phyloP scores from a whole-genome alignment of 441 rosid genomes.

The Omphalea diandra region DNA sequence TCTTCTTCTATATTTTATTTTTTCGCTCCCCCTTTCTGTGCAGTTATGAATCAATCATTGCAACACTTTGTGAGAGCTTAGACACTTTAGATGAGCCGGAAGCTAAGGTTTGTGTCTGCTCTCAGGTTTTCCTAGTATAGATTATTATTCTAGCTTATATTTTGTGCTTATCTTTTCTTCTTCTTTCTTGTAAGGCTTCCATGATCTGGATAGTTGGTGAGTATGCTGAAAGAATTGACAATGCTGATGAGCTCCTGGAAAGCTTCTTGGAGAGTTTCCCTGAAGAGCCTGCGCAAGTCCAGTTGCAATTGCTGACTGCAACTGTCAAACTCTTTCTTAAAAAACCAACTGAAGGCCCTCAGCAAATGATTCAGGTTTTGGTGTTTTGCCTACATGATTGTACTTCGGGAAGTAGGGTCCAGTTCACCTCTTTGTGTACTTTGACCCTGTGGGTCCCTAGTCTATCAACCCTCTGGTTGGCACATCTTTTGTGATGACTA shows the following conservation, averaged over 20 bases:
- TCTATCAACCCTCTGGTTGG: not conserved
- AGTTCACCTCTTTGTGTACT: conserved; percentile 12
- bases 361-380: conserved; percentile 96
- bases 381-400: conserved; percentile 10
- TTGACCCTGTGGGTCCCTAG: not conserved
- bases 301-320: conserved; percentile 93
- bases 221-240: conserved; percentile 99
- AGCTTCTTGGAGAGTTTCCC: conserved; percentile 99
- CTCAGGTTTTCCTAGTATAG: conserved; percentile 14
- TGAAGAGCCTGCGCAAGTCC: conserved; percentile 98
- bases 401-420: conserved; percentile 12
- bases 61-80: conserved; percentile 97
- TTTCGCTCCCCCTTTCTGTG: conserved; percentile 17
- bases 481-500: not conserved
- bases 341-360: conserved; percentile 99
- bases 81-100: conserved; percentile 99
- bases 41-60: conserved; percentile 97
- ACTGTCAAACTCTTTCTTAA: conserved; percentile 93
- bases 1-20: conserved; percentile 12
- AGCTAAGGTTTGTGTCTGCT: conserved; percentile 67
- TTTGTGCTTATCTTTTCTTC: conserved; percentile 17
- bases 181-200: conserved; percentile 59
- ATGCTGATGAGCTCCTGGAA: conserved; percentile 98
- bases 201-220: conserved; percentile 99
- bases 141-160: conserved; percentile 14